Evolutionary conservation across 306 rosid genomes (phyloP).

Genomic region (Pueraria montana): DNA sequence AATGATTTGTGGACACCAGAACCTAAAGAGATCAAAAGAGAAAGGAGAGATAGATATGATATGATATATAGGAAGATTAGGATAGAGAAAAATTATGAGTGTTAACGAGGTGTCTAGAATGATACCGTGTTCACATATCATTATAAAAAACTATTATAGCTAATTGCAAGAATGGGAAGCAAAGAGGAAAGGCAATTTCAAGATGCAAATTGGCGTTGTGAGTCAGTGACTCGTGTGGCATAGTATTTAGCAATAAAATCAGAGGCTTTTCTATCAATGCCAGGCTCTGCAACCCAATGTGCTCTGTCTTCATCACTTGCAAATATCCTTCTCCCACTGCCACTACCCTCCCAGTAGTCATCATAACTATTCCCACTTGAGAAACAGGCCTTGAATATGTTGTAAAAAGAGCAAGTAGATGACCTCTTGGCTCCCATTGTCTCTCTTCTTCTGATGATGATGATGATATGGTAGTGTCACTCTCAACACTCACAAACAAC

Average conservation of each 20-base stretch:
- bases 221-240: slow-evolving; percentile 60
- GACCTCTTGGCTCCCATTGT: slow-evolving; percentile 59
- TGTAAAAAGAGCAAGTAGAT: slow-evolving; percentile 53
- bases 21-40: too few species aligned
- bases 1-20: too few species aligned
- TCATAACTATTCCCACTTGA: slow-evolving; percentile 49
- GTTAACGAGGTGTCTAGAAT: too few species aligned
- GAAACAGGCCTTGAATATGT: slow-evolving; percentile 65
- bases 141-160: too few species aligned
- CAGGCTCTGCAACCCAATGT: slow-evolving; percentile 80
- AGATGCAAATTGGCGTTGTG: slow-evolving; percentile 54
- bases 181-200: neutral
- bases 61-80: too few species aligned
- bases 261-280: slow-evolving; percentile 77
- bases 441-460: neutral
- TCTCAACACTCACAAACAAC: neutral
- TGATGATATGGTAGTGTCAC: too few species aligned
- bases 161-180: too few species aligned
- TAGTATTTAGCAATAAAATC: slow-evolving; percentile 77
- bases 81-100: too few species aligned
- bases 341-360: slow-evolving; percentile 61
- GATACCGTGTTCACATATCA: too few species aligned
- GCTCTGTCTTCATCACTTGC: slow-evolving; percentile 75
- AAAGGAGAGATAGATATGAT: too few species aligned
- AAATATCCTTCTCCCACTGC: slow-evolving; percentile 60